These are phyloP conservation scores for Globisporangium paroecandrum DNA, from an alignment of 352 stramenopile genomes.

Conservation along the genomic window DNA sequence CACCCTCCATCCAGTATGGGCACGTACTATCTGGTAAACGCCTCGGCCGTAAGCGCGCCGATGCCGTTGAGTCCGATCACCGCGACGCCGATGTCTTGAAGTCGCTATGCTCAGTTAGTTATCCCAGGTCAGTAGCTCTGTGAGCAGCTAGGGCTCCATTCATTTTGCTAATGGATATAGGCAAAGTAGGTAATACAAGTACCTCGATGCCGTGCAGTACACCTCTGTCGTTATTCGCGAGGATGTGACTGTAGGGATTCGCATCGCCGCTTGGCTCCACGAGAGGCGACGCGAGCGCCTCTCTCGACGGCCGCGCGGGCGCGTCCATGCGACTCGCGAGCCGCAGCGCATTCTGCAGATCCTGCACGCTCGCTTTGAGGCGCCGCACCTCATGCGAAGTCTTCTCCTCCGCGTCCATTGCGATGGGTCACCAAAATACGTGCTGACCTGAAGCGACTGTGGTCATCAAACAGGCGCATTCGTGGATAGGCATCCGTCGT, in stretches of 20 bases:
- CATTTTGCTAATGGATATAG: too few relatives aligned
- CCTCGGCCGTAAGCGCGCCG: constrained; percentile 34
- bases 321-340: constrained; percentile 18
- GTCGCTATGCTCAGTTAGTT: constrained; percentile 15
- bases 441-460: neutral
- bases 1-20: neutral
- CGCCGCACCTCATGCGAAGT: constrained; percentile 25
- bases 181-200: neutral
- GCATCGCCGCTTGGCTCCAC: constrained; percentile 10
- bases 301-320: constrained; percentile 13
- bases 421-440: neutral
- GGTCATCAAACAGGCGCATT: neutral
- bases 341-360: constrained; percentile 35
- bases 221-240: constrained; percentile 47
- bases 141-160: neutral
- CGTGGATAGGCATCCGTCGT: neutral
- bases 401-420: constrained; percentile 21
- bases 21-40: constrained; percentile 41
- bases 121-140: neutral
- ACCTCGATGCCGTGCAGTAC: constrained; percentile 42
- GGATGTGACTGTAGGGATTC: constrained; percentile 36
- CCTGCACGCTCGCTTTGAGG: constrained; percentile 33
- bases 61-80: constrained; percentile 47
- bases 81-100: constrained; percentile 30
- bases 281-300: constrained; percentile 8